These are phyloP conservation scores for Luvunga scandens DNA, from an alignment of 345 rosid genomes.

Conservation along the genomic window DNA sequence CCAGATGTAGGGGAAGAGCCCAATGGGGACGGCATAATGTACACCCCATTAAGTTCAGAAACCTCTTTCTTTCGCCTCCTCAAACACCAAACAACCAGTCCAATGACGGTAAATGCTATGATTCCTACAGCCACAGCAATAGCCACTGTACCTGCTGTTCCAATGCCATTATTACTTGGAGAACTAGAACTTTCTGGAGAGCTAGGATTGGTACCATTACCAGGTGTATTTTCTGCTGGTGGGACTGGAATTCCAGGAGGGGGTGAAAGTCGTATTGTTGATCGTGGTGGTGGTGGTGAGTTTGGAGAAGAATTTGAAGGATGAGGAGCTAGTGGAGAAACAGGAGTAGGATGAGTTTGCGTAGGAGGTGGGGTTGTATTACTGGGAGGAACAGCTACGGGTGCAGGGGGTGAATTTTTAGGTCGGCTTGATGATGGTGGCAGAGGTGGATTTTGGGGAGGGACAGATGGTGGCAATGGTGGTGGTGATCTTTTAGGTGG, in stretches of 20 bases:
- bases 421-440: conserved; percentile 29
- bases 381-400: conserved; percentile 18
- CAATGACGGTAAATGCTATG: conserved; percentile 56
- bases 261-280: conserved; percentile 30
- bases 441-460: conserved; percentile 36
- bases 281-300: conserved; percentile 38
- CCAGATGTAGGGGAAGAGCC: conserved; percentile 70
- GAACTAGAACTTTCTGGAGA: conserved; percentile 31
- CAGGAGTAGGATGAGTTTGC: conserved; percentile 23
- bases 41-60: conserved; percentile 50
- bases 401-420: conserved; percentile 27
- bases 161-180: conserved; percentile 29
- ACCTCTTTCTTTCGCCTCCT: conserved; percentile 52
- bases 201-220: conserved; percentile 27
- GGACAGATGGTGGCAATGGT: conserved; percentile 22
- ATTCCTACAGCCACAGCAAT: conserved; percentile 50
- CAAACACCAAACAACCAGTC: conserved; percentile 53
- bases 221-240: conserved; percentile 24
- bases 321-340: conserved; percentile 32
- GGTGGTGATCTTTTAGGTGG: conserved; percentile 34
- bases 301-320: conserved; percentile 38
- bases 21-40: conserved; percentile 59
- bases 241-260: conserved; percentile 31
- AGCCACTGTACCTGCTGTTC: conserved; percentile 45
- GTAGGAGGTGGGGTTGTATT: conserved; percentile 35